Base-by-base conservation (phyloP, 1,139 yeast genomes). In the Yamadazyma friedrichii region DNA sequence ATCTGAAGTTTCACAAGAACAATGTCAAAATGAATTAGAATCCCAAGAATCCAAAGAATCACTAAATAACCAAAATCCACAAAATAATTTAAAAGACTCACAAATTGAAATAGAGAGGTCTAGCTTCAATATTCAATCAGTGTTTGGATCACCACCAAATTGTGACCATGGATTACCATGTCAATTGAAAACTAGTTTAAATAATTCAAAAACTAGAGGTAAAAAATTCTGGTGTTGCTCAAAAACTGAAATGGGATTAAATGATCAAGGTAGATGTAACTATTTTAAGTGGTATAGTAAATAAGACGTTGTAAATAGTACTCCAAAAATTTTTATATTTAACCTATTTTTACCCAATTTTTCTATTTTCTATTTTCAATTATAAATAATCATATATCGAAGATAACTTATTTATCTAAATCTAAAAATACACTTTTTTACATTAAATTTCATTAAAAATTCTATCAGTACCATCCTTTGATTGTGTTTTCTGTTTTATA, bases 161-260 rank as follows among this genome's bases (percentile, higher is more conserved):
- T 82, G 88, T 54, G 59, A 64, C 13, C 87, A 81, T 52, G 65
- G 69, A 3, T 69, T 72, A 38, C 62, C 65, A 3, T 74, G 84
- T 37, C 61, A 70, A 11, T 49, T 80, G 39, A 68, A 75, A 50
- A 76, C 82, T 2, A 59, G 67, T 46, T 71, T 80, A 1, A 70
- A 61, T 45, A 74, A 73, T 2, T 49, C 56, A 6, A 66, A 58
- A 37, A 70, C 65, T 46, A 78, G 67, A 42, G 86, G 86, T 0
- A 70, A 62, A 43, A 77, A 72, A 50, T 82, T 80, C 49, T 82
- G 86, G 87, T 70, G 79, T 31, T 82, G 88, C 53, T 49, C 67
- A 0, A 61, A 65, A 44, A 42, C 36, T 10, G 41, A 36, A 9
- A 33, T 36, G 8, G 43, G 46, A 3, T 60, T 54, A 3, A 40